Evolutionary conservation across 495 filamentous ascomycete species (phyloP).

Genomic region (Daldinia childiae): DNA sequence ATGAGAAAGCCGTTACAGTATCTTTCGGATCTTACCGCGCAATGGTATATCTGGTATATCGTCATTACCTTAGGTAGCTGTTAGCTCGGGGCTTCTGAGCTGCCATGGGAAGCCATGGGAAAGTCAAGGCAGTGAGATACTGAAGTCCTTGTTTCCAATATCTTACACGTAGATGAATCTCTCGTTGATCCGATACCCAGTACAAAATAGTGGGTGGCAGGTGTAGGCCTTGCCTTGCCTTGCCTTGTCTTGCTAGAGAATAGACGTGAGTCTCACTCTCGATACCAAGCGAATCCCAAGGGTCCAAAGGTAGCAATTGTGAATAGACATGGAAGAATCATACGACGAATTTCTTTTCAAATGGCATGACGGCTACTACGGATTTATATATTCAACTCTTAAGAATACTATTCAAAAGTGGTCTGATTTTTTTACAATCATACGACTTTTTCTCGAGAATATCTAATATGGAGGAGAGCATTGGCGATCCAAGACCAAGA

Average conservation of each 20-base stretch:
- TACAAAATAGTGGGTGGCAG: slow-evolving; percentile 9
- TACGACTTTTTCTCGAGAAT: slow-evolving; percentile 31
- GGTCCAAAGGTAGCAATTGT: neutral
- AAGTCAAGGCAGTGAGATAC: neutral
- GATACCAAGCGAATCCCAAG: slow-evolving; percentile 20
- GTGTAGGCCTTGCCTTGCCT: neutral
- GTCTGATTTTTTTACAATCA: slow-evolving; percentile 41
- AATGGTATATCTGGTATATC: neutral
- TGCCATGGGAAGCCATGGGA: neutral
- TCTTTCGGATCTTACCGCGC: neutral
- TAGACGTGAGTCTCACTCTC: slow-evolving; percentile 6
- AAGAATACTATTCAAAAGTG: slow-evolving; percentile 31
- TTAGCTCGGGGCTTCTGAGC: neutral
- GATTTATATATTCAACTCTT: slow-evolving; percentile 41
- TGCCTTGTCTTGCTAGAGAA: slow-evolving; percentile 9
- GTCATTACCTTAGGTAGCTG: neutral
- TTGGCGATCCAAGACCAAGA: slow-evolving; percentile 28
- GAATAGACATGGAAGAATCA: slow-evolving; percentile 31
- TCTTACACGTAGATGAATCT: neutral
- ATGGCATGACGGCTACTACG: slow-evolving; percentile 36
- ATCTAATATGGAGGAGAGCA: slow-evolving; percentile 26
- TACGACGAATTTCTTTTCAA: slow-evolving; percentile 26
- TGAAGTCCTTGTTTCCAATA: neutral
- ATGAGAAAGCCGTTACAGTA: neutral
- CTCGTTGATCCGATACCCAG: slow-evolving; percentile 3